Percentiles rank a stretch among this genome's conserved stretches.
These are phyloP conservation scores for Cocos nucifera DNA, from an alignment of 176 grass and related monocot species.

Conservation along the genomic window DNA sequence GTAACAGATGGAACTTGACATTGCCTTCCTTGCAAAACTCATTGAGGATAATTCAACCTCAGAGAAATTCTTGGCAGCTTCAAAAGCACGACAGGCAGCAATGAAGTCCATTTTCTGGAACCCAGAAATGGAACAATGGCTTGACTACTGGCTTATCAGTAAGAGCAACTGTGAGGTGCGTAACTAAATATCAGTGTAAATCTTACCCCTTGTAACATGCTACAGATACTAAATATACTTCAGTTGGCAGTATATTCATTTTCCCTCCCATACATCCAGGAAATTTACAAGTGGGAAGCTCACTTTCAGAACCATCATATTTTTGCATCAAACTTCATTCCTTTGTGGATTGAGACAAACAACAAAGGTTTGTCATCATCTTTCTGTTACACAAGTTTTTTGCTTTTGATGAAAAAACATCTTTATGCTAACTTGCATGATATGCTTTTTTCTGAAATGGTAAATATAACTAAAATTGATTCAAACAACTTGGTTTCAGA, in stretches of 20 bases:
- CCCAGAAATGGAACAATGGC: constrained; percentile 64
- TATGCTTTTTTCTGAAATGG: too few species aligned
- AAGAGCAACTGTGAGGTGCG: constrained; percentile 44
- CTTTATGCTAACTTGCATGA: too few species aligned
- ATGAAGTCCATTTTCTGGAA: constrained; percentile 86
- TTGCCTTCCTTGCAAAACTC: constrained; percentile 52
- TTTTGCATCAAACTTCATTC: constrained; percentile 90
- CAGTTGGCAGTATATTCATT: constrained; percentile 3
- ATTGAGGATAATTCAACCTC: constrained; percentile 43
- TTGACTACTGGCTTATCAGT: constrained; percentile 66
- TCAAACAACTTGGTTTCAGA: too few species aligned
- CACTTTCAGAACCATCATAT: constrained; percentile 39
- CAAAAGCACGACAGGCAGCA: constrained; percentile 39
- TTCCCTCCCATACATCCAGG: constrained; percentile 35
- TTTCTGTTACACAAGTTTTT: not conserved
- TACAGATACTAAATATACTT: too few species aligned
- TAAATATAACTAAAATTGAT: too few species aligned
- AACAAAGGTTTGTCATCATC: constrained; percentile 33
- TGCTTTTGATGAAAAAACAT: not conserved
- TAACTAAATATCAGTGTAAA: not conserved
- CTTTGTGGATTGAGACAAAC: constrained; percentile 60
- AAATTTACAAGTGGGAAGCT: constrained; percentile 43
- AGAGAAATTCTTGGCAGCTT: constrained; percentile 39
- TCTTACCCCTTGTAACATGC: too few species aligned
- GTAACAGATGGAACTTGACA: constrained; percentile 69